Base-by-base conservation (phyloP, 75 land plant species). In the Cryptomeria japonica region DNA sequence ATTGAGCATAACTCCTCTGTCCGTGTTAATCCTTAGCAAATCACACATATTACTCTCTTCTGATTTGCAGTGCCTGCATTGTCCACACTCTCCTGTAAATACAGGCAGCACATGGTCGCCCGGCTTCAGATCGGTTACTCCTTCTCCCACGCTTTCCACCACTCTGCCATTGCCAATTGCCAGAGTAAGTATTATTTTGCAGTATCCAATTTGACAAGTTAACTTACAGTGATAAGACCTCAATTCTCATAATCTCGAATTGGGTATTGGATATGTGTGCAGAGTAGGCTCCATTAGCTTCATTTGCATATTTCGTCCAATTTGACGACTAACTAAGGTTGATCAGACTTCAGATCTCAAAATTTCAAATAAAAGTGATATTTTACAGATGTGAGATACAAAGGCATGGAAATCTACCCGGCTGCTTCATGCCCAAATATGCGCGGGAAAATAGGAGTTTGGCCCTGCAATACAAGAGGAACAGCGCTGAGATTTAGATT, bases 391-490 rank as follows among this genome's bases (percentile, higher is more conserved):
- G 8, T 72, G 36, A 25, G 70, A 72, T 9, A 3, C 32, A 28
- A 80, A 44, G 46, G 25, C 2, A 14, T 44, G 86, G 31, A 58
- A 39, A 32, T 61, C 31, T 83, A 94, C 93, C 95, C 95, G 22
- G 90, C 89, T 39, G 95, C 95, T 87, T 94, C 95, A 86, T 94
- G 95, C 2, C 95, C 95, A 89, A 94, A 93, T 84, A 94, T 94
- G 75, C 95, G 89, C 2, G 95, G 95, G 77, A 94, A 94, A 11
- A 92, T 15, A 28, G 87, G 88, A 4, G 58, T 83, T 47, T 88
- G 88, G 3, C 84, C 88, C 93, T 89, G 92, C 51, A 87, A 51
- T 31, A 72, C 14, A 47, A 31, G 0, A 39, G 41, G 4, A 38
- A 39, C n/a, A 86, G 58, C 37, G 12, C 32, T 72, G 10, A 10